These are phyloP conservation scores for Fragaria nilgerrensis DNA, from an alignment of 306 rosid genomes.

Conservation along the genomic window DNA sequence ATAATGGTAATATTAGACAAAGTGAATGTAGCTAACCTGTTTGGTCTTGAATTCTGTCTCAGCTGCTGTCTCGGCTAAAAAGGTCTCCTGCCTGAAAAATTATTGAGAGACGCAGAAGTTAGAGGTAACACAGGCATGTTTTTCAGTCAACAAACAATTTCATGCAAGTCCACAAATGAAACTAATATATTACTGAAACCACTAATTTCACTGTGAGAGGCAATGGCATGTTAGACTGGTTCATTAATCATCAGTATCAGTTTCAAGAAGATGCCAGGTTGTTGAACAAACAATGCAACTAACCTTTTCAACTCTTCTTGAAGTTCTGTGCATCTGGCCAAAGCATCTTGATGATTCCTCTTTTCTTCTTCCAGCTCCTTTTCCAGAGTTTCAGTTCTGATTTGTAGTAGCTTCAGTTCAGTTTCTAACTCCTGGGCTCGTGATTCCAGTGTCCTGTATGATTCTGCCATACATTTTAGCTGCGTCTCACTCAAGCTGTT, in stretches of 20 bases:
- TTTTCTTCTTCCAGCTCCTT: conserved; percentile 76
- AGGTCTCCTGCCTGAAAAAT: conserved; percentile 50
- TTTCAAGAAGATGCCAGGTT: background rate
- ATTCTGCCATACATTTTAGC: conserved; percentile 97
- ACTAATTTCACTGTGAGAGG: background rate
- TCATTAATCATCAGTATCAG: background rate
- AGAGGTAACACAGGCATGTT: conserved; percentile 4
- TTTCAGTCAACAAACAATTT: conserved; percentile 1
- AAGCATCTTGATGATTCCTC: conserved; percentile 62
- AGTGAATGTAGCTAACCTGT: conserved; percentile 49
- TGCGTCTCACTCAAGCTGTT: conserved; percentile 93
- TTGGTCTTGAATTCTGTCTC: conserved; percentile 51
- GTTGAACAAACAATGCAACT: conserved; percentile 15
- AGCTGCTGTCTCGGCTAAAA: conserved; percentile 39
- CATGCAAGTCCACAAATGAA: conserved; percentile 11
- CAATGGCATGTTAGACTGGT: background rate
- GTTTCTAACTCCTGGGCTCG: conserved; percentile 72
- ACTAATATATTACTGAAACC: background rate
- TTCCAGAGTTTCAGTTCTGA: conserved; percentile 62
- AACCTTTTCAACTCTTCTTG: conserved; percentile 80
- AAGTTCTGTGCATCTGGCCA: conserved; percentile 65
- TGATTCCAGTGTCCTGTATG: conserved; percentile 84
- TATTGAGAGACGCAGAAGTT: conserved; percentile 8
- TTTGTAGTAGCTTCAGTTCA: conserved; percentile 55
- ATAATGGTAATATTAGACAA: background rate